Base-by-base conservation (phyloP, 495 filamentous ascomycete genomes). In the Hypoxylon cercidicola region DNA sequence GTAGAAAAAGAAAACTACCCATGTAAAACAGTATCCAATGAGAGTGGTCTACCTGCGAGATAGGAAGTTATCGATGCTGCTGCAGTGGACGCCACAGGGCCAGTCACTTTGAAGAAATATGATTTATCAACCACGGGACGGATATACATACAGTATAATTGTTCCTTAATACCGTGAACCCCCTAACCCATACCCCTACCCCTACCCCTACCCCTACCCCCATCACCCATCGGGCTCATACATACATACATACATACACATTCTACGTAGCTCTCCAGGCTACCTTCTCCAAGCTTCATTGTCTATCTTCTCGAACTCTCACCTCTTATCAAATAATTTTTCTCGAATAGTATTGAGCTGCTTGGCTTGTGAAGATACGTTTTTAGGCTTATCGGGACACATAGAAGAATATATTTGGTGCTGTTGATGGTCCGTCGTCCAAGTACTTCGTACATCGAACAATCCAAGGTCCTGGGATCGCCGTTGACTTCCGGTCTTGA, bases 81-180 rank as follows among this genome's bases (percentile, higher is more conserved):
- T 40, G 39, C 30, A 44, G 62, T 60, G 60, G 19, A 52, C n/a
- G n/a, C n/a, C n/a, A n/a, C n/a, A n/a, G n/a, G 52, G 45, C 45
- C 56, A 50, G 64, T 67, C 53, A 68, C 34, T 59, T 56, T 52
- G 65, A 60, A 68, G 65, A 55, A 68, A 64, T 68, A n/a, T 59
- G 35, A 67, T 67, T 53, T 11, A 62, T 30, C 55, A 60, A 50
- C 13, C 25, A 48, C 40, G 44, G 0, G 20, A 4, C 47, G 35
- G 53, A 49, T 48, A 28, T 21, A 45, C 37, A 55, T 68, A 68
- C 65, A 64, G 60, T 68, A 64, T 68, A 63, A 56, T 60, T 64
- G 62, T 56, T 50, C 44, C 65, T 45, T 49, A 56, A 68, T 68
- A 68, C 65, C 65, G 65, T 68, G 65, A 64, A 32, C 32, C 54